A percentile compares a stretch with the other conserved stretches of the same genome.
Evolutionary conservation across 2,329 filamentous ascomycete genomes (phyloP).

Genomic region (Chrysoporthe cubensis): DNA sequence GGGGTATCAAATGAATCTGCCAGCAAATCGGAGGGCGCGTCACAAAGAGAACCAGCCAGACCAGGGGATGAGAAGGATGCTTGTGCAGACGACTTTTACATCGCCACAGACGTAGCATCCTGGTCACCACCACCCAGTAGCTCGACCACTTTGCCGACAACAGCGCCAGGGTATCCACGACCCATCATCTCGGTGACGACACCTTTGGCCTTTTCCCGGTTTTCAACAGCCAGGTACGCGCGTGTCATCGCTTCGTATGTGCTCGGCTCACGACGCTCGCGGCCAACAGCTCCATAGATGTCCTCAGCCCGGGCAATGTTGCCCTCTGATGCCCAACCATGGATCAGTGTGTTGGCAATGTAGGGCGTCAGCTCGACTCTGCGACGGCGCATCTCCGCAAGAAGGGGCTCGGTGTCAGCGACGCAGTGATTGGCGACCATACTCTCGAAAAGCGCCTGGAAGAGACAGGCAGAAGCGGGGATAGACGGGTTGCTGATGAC

Average conservation of each 20-base stretch:
- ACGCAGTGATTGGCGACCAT: constrained; percentile 96
- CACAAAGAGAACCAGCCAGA: constrained; percentile 29
- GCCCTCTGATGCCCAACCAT: constrained; percentile 89
- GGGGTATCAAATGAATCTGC: constrained; percentile 37
- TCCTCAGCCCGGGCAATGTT: constrained; percentile 77
- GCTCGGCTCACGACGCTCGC: constrained; percentile 86
- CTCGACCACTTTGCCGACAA: constrained; percentile 92
- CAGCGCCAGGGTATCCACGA: constrained; percentile 87
- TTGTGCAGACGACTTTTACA: constrained; percentile 29
- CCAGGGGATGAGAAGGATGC: neutral
- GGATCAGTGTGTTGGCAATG: constrained; percentile 97
- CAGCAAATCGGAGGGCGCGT: constrained; percentile 22
- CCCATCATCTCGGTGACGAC: constrained; percentile 90
- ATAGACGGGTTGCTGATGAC: constrained; percentile 72
- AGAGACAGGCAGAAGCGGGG: constrained; percentile 80
- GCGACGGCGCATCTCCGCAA: constrained; percentile 74
- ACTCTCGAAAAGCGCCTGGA: constrained; percentile 94
- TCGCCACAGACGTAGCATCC: constrained; percentile 36
- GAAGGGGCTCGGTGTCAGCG: constrained; percentile 71
- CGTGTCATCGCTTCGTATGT: constrained; percentile 99
- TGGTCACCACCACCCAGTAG: constrained; percentile 69
- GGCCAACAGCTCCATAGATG: constrained; percentile 79
- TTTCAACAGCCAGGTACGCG: constrained; percentile 83
- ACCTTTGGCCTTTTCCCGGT: constrained; percentile 73
- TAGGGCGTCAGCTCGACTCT: constrained; percentile 90